These are phyloP conservation scores for Papiliotrema laurentii DNA, from an alignment of 1,284 basidiomycete species.

Conservation along the genomic window DNA sequence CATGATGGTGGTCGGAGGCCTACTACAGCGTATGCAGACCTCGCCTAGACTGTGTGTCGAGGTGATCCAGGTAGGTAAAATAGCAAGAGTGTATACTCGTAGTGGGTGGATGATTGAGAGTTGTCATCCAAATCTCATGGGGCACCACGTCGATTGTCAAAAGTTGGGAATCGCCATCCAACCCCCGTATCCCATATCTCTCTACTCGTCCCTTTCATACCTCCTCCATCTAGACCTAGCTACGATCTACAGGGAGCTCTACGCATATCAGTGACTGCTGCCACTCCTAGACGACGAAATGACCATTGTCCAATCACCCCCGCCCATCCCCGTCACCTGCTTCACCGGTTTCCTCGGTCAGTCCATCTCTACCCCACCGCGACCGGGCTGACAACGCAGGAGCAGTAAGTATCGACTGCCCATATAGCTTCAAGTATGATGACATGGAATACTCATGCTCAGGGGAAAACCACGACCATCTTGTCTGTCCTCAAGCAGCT, in stretches of 20 bases:
- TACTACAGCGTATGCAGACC: background rate
- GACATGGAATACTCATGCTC: too few species aligned
- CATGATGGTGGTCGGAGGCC: slow-evolving; percentile 15
- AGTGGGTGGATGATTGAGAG: background rate
- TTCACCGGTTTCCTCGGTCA: slow-evolving; percentile 67
- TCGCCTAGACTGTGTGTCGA: background rate
- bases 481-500: slow-evolving; percentile 73
- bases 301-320: too few species aligned
- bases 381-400: slow-evolving; percentile 10
- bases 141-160: background rate
- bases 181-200: too few species aligned
- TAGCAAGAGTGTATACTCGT: background rate
- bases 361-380: background rate
- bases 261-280: too few species aligned
- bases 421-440: background rate
- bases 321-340: slow-evolving; percentile 71
- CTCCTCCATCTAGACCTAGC: too few species aligned
- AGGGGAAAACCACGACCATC: slow-evolving; percentile 59
- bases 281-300: too few species aligned
- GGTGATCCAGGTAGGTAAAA: background rate
- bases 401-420: slow-evolving; percentile 23
- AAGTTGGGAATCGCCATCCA: too few species aligned
- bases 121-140: too few species aligned
- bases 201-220: too few species aligned
- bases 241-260: too few species aligned